Percentiles rank a stretch among this genome's conserved stretches.
These are phyloP conservation scores for Zygosaccharomyces siamensis DNA, from an alignment of 805 yeast genomes.

Conservation along the genomic window DNA sequence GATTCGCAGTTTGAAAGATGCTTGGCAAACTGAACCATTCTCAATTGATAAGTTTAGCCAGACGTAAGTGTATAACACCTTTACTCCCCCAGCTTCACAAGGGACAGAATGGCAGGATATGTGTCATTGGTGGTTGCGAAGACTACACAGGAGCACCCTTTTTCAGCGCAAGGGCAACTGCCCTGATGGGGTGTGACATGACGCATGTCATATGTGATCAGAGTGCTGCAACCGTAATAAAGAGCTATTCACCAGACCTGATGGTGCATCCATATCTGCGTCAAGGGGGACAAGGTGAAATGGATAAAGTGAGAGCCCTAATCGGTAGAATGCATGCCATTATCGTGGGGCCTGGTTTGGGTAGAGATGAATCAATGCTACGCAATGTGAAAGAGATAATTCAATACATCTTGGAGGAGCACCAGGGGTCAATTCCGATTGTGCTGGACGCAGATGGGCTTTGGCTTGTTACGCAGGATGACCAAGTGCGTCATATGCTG, in stretches of 20 bases:
- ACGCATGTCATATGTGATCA: constrained; percentile 85
- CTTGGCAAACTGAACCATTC: constrained; percentile 25
- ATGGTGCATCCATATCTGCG: constrained; percentile 92
- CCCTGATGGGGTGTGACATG: constrained; percentile 81
- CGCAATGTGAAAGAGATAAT: constrained; percentile 54
- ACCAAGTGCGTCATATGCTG: constrained; percentile 32
- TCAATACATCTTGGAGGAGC: constrained; percentile 41
- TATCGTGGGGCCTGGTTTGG: constrained; percentile 92
- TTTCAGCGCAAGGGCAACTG: constrained; percentile 81
- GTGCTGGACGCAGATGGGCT: constrained; percentile 90
- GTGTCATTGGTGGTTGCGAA: constrained; percentile 89
- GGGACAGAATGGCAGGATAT: constrained; percentile 85
- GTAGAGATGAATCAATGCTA: constrained; percentile 70
- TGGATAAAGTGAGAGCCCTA: constrained; percentile 52
- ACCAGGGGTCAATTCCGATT: constrained; percentile 56
- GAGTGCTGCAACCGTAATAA: constrained; percentile 74
- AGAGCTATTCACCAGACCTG: constrained; percentile 82
- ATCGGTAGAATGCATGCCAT: constrained; percentile 70
- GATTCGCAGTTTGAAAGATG: neutral
- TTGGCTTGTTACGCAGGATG: constrained; percentile 48
- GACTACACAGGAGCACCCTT: constrained; percentile 97
- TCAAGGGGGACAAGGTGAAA: constrained; percentile 44
- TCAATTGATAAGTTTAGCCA: constrained; percentile 48
- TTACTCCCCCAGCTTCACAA: constrained; percentile 66
- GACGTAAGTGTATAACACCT: constrained; percentile 64